A percentile compares a stretch with the other conserved stretches of the same genome.
These are phyloP conservation scores for Phialophora verrucosa DNA, from an alignment of 2,329 filamentous ascomycete genomes.

Conservation along the genomic window DNA sequence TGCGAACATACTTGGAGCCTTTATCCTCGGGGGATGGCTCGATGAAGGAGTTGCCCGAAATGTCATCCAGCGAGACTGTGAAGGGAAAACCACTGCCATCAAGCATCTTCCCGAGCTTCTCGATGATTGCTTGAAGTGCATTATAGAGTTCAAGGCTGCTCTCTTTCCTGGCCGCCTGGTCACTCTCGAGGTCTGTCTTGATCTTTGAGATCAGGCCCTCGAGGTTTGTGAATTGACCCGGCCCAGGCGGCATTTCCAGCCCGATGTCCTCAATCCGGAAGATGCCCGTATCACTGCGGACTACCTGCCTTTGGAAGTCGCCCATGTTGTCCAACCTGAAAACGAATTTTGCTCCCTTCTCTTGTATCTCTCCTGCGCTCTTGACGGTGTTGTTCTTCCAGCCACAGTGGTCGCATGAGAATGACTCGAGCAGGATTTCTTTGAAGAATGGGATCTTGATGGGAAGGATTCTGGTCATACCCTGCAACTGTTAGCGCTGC, in stretches of 20 bases:
- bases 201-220: constrained; percentile 84
- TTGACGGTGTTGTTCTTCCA: constrained; percentile 94
- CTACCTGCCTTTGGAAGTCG: constrained; percentile 84
- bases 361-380: constrained; percentile 87
- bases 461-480: constrained; percentile 82
- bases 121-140: constrained; percentile 78
- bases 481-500: constrained; percentile 57
- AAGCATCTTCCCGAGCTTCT: constrained; percentile 76
- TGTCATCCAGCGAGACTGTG: constrained; percentile 84
- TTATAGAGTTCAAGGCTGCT: constrained; percentile 76
- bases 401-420: constrained; percentile 86
- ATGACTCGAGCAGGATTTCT: constrained; percentile 97
- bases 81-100: constrained; percentile 82
- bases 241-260: constrained; percentile 87
- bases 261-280: constrained; percentile 91
- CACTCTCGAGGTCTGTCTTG: constrained; percentile 77
- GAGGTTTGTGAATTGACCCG: constrained; percentile 90
- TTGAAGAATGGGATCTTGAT: constrained; percentile 96
- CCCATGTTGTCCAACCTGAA: constrained; percentile 73
- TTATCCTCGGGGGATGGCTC: constrained; percentile 76
- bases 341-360: constrained; percentile 82
- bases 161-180: constrained; percentile 81
- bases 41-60: constrained; percentile 95
- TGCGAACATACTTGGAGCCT: constrained; percentile 87
- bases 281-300: constrained; percentile 86